Base-by-base conservation (phyloP, 805 yeast species). In the Torulaspora delbrueckii region DNA sequence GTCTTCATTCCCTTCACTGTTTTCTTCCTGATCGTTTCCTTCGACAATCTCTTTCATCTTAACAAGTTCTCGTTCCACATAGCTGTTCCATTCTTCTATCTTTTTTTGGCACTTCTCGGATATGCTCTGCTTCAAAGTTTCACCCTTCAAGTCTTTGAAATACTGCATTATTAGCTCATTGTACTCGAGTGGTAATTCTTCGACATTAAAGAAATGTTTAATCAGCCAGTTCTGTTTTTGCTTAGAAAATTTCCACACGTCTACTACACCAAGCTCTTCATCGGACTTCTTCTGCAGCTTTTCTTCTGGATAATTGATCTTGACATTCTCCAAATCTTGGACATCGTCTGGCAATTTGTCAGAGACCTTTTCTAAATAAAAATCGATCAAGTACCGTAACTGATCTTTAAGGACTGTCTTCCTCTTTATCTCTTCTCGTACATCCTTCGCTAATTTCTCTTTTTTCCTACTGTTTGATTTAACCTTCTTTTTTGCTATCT, bases 141-240 rank as follows among this genome's bases (percentile, higher is more conserved):
- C 40, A 37, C 51, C 42, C 32, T 38, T 52, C 52, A 48, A 18
- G 19, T 48, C 48, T 24, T 41, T 44, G 43, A 65, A 64, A 44
- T 66, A 66, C n/a, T 52, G 43, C 25, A 58, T 49, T 16, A 66
- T 34, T 28, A 66, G 45, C 9, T 47, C 52, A 44, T 66, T 55
- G 37, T 59, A 64, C 28, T 51, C 57, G 5, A 40, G 31, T 22
- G 68, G 68, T 8, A 66, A 52, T 30, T 55, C 61, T 5, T 56
- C 59, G 3, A 47, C 32, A 24, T 52, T 53, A 22, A 62, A 56
- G 43, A 62, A 52, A 47, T 66, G 63, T 34, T 65, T 66, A 23
- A 65, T 46, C 24, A 66, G 46, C 70, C 70, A 66, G 34, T 60
- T 63, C 38, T 66, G 70, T 31, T 66, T 66, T 32, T 62, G 67